These are phyloP conservation scores for Capsicum rhomboideum DNA, from an alignment of 257 asterid genomes.

Conservation along the genomic window DNA sequence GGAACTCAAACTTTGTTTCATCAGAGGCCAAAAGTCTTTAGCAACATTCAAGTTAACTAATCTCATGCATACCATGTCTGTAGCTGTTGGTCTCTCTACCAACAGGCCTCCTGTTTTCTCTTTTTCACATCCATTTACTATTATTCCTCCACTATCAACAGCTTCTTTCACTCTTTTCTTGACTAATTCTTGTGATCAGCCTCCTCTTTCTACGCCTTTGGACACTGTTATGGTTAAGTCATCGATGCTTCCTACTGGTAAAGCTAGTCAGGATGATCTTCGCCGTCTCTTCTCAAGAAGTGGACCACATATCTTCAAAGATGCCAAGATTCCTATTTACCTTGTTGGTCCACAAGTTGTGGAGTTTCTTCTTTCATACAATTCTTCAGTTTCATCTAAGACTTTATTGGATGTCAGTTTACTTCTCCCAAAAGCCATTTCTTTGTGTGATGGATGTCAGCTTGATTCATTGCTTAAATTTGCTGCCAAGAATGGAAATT, in stretches of 20 bases:
- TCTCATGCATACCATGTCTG: constrained; percentile 88
- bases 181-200: constrained; percentile 23
- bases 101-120: constrained; percentile 42
- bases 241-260: constrained; percentile 76
- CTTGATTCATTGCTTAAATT: constrained; percentile 34
- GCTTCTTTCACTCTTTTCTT: constrained; percentile 32
- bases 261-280: constrained; percentile 57
- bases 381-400: constrained; percentile 7
- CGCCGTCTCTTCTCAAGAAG: constrained; percentile 55
- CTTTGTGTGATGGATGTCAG: constrained; percentile 40
- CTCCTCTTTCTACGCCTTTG: constrained; percentile 49
- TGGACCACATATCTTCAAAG: constrained; percentile 60
- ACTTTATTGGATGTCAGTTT: constrained; percentile 22
- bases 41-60: constrained; percentile 52
- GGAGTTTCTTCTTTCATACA: constrained; percentile 36
- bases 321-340: constrained; percentile 44
- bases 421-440: constrained; percentile 36
- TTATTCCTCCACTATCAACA: constrained; percentile 62
- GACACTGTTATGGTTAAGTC: constrained; percentile 42
- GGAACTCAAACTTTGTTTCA: constrained; percentile 31
- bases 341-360: constrained; percentile 52
- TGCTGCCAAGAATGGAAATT: constrained; percentile 34
- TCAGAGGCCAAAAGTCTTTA: constrained; percentile 34
- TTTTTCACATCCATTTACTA: constrained; percentile 33
- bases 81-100: constrained; percentile 61